Evolutionary conservation across 1,139 yeast genomes (phyloP).

Genomic region (Suhomyces kunorum): DNA sequence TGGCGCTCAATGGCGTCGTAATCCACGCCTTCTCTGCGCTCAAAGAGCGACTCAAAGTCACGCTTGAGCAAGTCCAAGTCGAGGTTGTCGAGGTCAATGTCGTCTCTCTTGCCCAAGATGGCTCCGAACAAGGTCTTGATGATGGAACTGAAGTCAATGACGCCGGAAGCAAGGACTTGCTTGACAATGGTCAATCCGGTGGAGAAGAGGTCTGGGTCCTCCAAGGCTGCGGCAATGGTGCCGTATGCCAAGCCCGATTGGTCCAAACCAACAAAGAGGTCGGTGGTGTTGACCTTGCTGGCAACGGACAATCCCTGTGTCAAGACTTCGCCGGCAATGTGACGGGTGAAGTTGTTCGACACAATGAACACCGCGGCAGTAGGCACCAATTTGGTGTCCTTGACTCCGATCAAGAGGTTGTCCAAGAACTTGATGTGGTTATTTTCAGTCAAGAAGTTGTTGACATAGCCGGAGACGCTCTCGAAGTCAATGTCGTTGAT

Average conservation of each 20-base stretch:
- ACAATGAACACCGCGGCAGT: slow-evolving; percentile 28
- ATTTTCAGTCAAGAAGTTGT: slow-evolving; percentile 27
- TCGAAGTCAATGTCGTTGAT: slow-evolving; percentile 28
- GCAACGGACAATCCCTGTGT: slow-evolving; percentile 21
- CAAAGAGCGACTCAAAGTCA: background rate
- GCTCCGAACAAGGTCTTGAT: slow-evolving; percentile 21
- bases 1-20: slow-evolving; percentile 1
- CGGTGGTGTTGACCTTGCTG: slow-evolving; percentile 28
- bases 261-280: slow-evolving; percentile 37
- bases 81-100: background rate
- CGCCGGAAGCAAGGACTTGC: slow-evolving; percentile 25
- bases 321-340: slow-evolving; percentile 22
- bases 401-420: slow-evolving; percentile 27
- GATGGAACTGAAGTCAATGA: slow-evolving; percentile 22
- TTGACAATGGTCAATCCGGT: slow-evolving; percentile 27
- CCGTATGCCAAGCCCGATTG: slow-evolving; percentile 37
- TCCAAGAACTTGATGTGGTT: slow-evolving; percentile 30
- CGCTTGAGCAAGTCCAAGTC: background rate
- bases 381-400: slow-evolving; percentile 30
- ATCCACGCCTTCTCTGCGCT: background rate
- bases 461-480: slow-evolving; percentile 35
- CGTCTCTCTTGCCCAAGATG: slow-evolving; percentile 11
- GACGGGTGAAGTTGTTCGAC: slow-evolving; percentile 28
- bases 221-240: slow-evolving; percentile 29
- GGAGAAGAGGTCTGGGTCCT: slow-evolving; percentile 32